phyloP scores from a whole-genome alignment of 345 rosid genomes.

The Citrus sinensis region DNA sequence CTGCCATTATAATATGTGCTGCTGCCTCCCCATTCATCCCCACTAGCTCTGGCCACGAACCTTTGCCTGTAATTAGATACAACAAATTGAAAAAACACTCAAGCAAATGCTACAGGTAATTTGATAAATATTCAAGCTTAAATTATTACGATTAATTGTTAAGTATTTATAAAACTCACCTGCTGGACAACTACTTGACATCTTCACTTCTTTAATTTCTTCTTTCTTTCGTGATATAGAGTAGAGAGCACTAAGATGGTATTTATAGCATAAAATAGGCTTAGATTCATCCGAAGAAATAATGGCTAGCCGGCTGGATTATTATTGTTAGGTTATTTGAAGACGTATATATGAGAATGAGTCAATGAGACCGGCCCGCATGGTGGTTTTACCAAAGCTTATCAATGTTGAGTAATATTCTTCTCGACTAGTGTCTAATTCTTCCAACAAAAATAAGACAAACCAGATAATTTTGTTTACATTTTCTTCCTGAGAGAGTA shows the following conservation, averaged over 20 bases:
- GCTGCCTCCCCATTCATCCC: constrained; percentile 8
- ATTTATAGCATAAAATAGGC: not conserved
- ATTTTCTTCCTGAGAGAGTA: not conserved
- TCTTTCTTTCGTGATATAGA: not conserved
- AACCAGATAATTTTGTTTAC: too few species aligned
- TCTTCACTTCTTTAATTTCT: not conserved
- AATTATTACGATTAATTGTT: not conserved
- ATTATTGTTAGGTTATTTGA: too few species aligned
- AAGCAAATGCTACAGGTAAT: too few species aligned
- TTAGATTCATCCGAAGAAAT: not conserved
- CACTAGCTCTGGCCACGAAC: constrained; percentile 22
- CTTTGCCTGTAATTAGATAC: constrained; percentile 10
- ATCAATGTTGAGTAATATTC: too few species aligned
- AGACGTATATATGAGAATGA: too few species aligned
- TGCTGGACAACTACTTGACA: not conserved
- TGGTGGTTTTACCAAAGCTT: too few species aligned
- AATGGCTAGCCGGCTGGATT: not conserved
- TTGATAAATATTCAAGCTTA: not conserved
- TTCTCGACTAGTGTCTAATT: too few species aligned
- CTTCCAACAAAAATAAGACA: too few species aligned
- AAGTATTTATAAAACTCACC: not conserved
- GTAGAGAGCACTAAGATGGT: not conserved
- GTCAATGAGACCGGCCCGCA: too few species aligned
- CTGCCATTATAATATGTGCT: not conserved
- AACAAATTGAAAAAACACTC: too few species aligned